Conservation (phyloP, 495 filamentous ascomycete genomes). For the Penicillium verhagenii region DNA sequence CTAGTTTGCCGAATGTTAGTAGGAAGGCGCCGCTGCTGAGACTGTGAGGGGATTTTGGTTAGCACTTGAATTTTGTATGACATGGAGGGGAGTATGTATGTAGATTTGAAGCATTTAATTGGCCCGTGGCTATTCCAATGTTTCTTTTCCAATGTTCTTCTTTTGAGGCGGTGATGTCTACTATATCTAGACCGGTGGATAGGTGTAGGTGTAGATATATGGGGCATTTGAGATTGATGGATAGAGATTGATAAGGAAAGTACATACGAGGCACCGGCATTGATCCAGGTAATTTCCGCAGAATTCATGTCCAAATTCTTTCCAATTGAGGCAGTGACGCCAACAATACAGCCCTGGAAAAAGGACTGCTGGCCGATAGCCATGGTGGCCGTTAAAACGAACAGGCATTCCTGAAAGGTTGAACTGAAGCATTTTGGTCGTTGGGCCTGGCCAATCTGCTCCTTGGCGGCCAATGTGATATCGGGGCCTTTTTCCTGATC, state of each 20-base stretch:
- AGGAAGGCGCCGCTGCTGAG: slow-evolving; percentile 70
- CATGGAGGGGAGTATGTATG: neutral
- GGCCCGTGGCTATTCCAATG: neutral
- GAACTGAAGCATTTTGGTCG: slow-evolving; percentile 61
- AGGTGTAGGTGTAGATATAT: too few species aligned
- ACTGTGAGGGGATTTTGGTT: slow-evolving; percentile 28
- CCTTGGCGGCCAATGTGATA: slow-evolving; percentile 6
- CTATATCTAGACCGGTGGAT: neutral
- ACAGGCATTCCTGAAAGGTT: slow-evolving; percentile 63
- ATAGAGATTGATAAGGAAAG: neutral
- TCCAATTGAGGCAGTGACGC: slow-evolving; percentile 64
- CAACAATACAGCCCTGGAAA: slow-evolving; percentile 55
- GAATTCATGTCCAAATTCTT: slow-evolving; percentile 62
- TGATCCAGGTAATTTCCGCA: slow-evolving; percentile 72
- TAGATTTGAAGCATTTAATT: neutral
- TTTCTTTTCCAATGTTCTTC: too few species aligned
- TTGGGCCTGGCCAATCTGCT: slow-evolving; percentile 1
- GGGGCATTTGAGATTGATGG: neutral
- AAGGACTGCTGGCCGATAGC: slow-evolving; percentile 65
- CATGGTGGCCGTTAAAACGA: slow-evolving; percentile 66
- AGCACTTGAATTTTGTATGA: slow-evolving; percentile 3
- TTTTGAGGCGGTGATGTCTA: too few species aligned
- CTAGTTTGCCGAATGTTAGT: slow-evolving; percentile 69
- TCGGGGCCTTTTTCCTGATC: slow-evolving; percentile 18
- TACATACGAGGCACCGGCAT: slow-evolving; percentile 57